These are phyloP conservation scores for Monilinia polystroma DNA, from an alignment of 2,329 filamentous ascomycete species.

Conservation along the genomic window DNA sequence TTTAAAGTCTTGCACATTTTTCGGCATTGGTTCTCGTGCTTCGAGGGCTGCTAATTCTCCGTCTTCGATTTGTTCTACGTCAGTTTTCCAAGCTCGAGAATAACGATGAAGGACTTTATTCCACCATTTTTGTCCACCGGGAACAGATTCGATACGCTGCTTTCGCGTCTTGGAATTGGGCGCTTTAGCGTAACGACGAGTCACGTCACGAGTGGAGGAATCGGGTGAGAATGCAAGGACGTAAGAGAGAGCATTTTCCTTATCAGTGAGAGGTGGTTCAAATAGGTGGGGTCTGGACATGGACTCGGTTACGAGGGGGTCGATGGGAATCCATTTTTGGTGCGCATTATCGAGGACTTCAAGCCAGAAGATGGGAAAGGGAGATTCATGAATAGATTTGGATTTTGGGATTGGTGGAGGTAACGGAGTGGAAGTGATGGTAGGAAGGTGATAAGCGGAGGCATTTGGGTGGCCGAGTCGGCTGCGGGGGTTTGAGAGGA, in stretches of 20 bases:
- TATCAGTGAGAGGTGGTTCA: slow-evolving; percentile 79
- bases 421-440: slow-evolving; percentile 52
- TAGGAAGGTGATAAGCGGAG: slow-evolving; percentile 49
- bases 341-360: slow-evolving; percentile 83
- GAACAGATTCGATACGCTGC: slow-evolving; percentile 67
- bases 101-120: slow-evolving; percentile 52
- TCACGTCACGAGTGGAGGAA: slow-evolving; percentile 78
- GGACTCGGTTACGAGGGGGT: slow-evolving; percentile 77
- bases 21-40: slow-evolving; percentile 78
- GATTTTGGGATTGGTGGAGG: slow-evolving; percentile 41
- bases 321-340: slow-evolving; percentile 89
- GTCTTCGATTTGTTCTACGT: slow-evolving; percentile 82
- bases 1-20: slow-evolving; percentile 84
- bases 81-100: slow-evolving; percentile 46
- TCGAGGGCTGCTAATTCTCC: slow-evolving; percentile 70
- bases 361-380: slow-evolving; percentile 88
- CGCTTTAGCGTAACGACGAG: slow-evolving; percentile 79
- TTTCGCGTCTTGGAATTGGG: slow-evolving; percentile 89
- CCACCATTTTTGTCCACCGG: slow-evolving; percentile 55
- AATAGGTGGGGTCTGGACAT: slow-evolving; percentile 73
- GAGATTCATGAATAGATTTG: slow-evolving; percentile 62
- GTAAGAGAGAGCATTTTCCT: slow-evolving; percentile 75
- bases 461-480: slow-evolving; percentile 45
- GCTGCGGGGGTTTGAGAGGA: slow-evolving; percentile 32
- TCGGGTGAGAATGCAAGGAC: slow-evolving; percentile 83